Evolutionary conservation across 306 rosid genomes (phyloP).

Genomic region (Fagus sylvatica): DNA sequence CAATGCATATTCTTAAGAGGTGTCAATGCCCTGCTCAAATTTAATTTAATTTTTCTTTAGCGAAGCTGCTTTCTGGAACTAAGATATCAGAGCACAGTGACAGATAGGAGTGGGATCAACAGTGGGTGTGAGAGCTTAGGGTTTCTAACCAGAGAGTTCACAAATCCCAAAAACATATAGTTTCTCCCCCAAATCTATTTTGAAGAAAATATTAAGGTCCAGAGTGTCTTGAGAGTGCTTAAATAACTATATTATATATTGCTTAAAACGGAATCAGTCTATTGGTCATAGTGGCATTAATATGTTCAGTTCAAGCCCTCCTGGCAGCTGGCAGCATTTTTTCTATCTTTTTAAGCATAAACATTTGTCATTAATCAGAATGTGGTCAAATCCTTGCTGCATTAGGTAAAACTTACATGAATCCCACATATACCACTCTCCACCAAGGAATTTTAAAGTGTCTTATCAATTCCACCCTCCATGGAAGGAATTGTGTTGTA

Average conservation of each 20-base stretch:
- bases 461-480: neutral
- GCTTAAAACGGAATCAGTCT: neutral
- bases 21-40: neutral
- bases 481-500: neutral
- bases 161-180: no score
- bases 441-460: neutral
- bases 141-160: no score
- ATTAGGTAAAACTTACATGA: neutral
- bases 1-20: neutral
- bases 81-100: neutral
- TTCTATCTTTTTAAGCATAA: neutral
- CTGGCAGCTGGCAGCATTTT: neutral
- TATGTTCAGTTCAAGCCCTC: neutral
- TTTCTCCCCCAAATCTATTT: no score
- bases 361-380: neutral
- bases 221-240: no score
- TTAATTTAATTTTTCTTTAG: neutral
- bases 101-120: neutral
- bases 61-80: neutral
- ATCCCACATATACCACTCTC: neutral
- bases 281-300: no score
- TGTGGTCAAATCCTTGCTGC: neutral
- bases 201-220: no score
- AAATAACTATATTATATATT: neutral
- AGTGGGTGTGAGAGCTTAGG: neutral